Percentiles rank a stretch among this genome's conserved stretches.
phyloP scores from a whole-genome alignment of 495 filamentous ascomycete genomes.

The Pseudevernia furfuracea region DNA sequence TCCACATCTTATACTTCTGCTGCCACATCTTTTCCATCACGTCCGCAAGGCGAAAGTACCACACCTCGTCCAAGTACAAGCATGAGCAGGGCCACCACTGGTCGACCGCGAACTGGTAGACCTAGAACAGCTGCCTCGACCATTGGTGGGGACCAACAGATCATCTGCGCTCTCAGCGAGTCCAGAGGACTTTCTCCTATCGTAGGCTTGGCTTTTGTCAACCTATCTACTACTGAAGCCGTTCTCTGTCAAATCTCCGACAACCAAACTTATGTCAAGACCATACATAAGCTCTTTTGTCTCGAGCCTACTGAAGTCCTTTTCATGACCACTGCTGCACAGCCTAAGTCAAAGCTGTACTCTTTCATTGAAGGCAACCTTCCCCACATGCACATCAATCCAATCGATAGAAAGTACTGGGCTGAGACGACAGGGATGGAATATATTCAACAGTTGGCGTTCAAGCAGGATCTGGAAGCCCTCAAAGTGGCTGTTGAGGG shows the following conservation, averaged over 20 bases:
- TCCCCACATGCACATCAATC: slow-evolving; percentile 53
- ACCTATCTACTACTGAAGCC: slow-evolving; percentile 72
- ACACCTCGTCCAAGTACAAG: slow-evolving; percentile 30
- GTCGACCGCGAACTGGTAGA: slow-evolving; percentile 42
- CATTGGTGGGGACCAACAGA: slow-evolving; percentile 56
- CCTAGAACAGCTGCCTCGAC: slow-evolving; percentile 62
- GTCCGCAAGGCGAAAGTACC: slow-evolving; percentile 22
- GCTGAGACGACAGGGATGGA: slow-evolving; percentile 74
- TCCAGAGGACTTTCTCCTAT: slow-evolving; percentile 74
- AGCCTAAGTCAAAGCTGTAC: slow-evolving; percentile 65
- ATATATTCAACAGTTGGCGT: slow-evolving; percentile 70
- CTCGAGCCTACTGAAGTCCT: slow-evolving; percentile 71
- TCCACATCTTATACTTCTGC: slow-evolving; percentile 34
- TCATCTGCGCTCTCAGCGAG: slow-evolving; percentile 88
- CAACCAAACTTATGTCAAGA: slow-evolving; percentile 77
- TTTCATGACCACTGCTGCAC: slow-evolving; percentile 60
- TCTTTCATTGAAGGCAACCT: slow-evolving; percentile 63
- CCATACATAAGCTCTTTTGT: slow-evolving; percentile 71
- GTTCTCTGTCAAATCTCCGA: slow-evolving; percentile 87
- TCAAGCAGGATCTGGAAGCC: slow-evolving; percentile 66
- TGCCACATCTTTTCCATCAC: slow-evolving; percentile 31
- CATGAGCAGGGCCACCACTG: slow-evolving; percentile 37
- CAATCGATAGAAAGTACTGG: slow-evolving; percentile 78
- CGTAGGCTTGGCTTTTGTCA: slow-evolving; percentile 86
- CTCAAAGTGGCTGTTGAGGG: slow-evolving; percentile 69